phyloP scores from a whole-genome alignment of 371 early-diverging fungal species.

The Capillidium rhysosporum region DNA sequence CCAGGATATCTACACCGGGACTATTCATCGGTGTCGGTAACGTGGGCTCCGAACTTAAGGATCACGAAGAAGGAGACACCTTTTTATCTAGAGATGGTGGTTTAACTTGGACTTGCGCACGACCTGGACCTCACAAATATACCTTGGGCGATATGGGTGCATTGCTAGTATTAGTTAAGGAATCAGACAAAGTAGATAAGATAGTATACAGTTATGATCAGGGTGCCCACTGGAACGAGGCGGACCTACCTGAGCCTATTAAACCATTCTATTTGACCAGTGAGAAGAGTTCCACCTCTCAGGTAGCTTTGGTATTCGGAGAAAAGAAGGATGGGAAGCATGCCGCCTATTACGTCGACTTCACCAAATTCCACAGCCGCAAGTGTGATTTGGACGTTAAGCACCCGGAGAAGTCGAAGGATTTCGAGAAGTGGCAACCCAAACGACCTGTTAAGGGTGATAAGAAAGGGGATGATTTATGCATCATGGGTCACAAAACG shows the following conservation, averaged over 20 bases:
- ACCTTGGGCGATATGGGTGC: constrained; percentile 77
- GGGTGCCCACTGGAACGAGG: constrained; percentile 53
- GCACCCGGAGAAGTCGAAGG: constrained; percentile 20
- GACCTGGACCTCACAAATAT: constrained; percentile 67
- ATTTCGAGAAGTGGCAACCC: constrained; percentile 64
- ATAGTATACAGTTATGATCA: constrained; percentile 61
- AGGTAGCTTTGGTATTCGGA: background rate
- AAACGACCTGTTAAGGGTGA: constrained; percentile 11
- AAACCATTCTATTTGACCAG: background rate
- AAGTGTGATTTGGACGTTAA: constrained; percentile 38
- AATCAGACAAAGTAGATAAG: constrained; percentile 39
- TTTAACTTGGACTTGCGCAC: constrained; percentile 53
- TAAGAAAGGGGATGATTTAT: constrained; percentile 10
- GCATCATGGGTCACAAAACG: constrained; percentile 66
- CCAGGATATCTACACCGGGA: constrained; percentile 57
- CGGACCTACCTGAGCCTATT: background rate
- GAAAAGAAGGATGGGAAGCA: constrained; percentile 2
- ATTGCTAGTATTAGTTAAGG: constrained; percentile 49
- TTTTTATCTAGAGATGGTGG: constrained; percentile 76
- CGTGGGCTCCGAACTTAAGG: constrained; percentile 45
- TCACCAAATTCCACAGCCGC: constrained; percentile 30
- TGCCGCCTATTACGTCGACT: constrained; percentile 40
- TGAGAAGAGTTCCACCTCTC: background rate
- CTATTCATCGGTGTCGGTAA: constrained; percentile 78
- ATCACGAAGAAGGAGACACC: constrained; percentile 57